These are phyloP conservation scores for Aeschynomene evenia DNA, from an alignment of 306 rosid genomes.

Conservation along the genomic window DNA sequence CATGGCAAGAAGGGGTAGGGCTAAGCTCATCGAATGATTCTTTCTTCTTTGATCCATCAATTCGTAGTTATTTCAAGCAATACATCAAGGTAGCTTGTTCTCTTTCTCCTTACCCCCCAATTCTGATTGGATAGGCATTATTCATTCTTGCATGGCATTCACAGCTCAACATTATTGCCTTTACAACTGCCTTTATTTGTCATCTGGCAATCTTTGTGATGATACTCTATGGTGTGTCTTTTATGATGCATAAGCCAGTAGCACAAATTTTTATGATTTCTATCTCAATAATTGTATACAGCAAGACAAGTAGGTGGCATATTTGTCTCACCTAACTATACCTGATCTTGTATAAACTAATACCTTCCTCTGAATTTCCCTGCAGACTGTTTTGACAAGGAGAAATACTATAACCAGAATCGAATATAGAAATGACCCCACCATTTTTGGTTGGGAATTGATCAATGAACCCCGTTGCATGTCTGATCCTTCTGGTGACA, in stretches of 20 bases:
- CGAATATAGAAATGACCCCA: constrained; percentile 86
- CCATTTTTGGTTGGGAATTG: constrained; percentile 96
- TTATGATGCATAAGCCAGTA: neutral
- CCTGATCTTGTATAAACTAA: constrained; percentile 20
- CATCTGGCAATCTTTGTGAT: neutral
- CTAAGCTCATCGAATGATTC: constrained; percentile 93
- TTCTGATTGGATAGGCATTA: neutral
- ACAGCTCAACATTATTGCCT: neutral
- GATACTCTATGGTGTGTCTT: neutral
- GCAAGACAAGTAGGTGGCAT: constrained; percentile 1
- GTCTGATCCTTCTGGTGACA: constrained; percentile 91
- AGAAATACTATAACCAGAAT: constrained; percentile 78
- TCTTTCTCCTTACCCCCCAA: neutral
- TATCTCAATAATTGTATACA: constrained; percentile 1
- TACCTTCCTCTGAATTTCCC: constrained; percentile 19
- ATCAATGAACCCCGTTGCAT: constrained; percentile 97
- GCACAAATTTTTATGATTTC: neutral
- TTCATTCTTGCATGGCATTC: too few relatives aligned
- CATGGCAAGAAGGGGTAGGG: constrained; percentile 95
- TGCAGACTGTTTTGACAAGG: constrained; percentile 83
- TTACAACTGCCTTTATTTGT: neutral
- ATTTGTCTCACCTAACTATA: constrained; percentile 4
- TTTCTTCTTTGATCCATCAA: constrained; percentile 92
- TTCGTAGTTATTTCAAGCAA: constrained; percentile 76
- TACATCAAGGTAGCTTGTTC: constrained; percentile 64